Base-by-base conservation (phyloP, 352 stramenopile genomes). In the Elongisporangium anandrum region DNA sequence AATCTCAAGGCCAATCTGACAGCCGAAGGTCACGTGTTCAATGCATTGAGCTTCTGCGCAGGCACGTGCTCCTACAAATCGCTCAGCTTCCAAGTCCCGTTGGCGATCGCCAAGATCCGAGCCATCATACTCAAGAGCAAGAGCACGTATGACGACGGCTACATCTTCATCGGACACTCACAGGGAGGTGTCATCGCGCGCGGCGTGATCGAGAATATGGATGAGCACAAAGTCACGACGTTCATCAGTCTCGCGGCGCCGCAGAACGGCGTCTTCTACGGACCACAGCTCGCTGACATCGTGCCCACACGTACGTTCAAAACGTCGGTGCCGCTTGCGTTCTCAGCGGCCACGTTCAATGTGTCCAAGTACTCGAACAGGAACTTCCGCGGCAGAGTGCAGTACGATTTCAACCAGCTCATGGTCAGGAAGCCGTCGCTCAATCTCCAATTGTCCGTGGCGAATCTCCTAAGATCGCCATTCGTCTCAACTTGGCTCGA, bases 101-200 rank as follows among this genome's bases (percentile, higher is more conserved):
- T 70, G 16, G 68, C 56, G 9, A 66, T 75, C 56, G 49, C 41
- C 3, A 52, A 69, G 59, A 60, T 75, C 38, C 57, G 58, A 2
- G 48, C 20, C 0, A 26, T 70, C 39, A 55, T 52, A 8, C 29
- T 15, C 5, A 41, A 15, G 29, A 15, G 9, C 29, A 41, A 41
- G 29, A 41, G 29, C 9, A 29, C 50, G 9, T 77, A 65, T 45
- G 59, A 56, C n/a, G 49, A 66, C 19, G 72, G 72, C 22, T 80
- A 80, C 61, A 57, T 70, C 54, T 63, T 80, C 45, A 73, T 80
- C 21, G 63, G 50, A 13, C 64, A 77, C 51, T 77, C 72, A 21
- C 62, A 75, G 24, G 72, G 72, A 22, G 69, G 69, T 0, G 49
- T 68, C 8, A 26, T 77, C 9, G 60, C 63, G 51, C 29, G 29